phyloP scores from a whole-genome alignment of 306 rosid species.

The Luffa acutangula region DNA sequence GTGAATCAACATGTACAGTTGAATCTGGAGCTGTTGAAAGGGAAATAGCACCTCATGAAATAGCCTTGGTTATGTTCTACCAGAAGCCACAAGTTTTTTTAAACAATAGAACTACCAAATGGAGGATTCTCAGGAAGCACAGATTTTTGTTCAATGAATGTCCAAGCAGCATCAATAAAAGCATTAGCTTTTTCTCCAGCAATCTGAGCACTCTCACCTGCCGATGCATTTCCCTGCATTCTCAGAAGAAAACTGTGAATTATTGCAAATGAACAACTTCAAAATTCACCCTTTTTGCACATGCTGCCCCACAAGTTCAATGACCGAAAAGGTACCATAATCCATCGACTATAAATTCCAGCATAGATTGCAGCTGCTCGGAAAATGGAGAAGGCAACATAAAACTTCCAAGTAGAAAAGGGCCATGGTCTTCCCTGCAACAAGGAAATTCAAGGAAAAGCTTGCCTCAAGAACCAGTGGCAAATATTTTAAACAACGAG shows the following conservation, averaged over 20 bases:
- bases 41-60: constrained; percentile 18
- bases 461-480: neutral
- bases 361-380: constrained; percentile 80
- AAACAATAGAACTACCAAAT: constrained; percentile 35
- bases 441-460: constrained; percentile 15
- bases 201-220: constrained; percentile 69
- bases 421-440: constrained; percentile 90
- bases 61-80: constrained; percentile 7
- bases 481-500: neutral
- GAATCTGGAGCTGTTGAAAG: constrained; percentile 21
- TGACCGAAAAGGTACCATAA: constrained; percentile 40
- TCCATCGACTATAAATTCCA: constrained; percentile 83
- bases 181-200: constrained; percentile 49
- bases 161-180: constrained; percentile 58
- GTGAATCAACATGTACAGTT: constrained; percentile 18
- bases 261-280: neutral
- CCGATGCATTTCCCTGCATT: constrained; percentile 91
- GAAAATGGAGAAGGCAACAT: constrained; percentile 70
- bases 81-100: neutral
- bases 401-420: constrained; percentile 78
- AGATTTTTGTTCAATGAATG: constrained; percentile 35
- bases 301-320: constrained; percentile 9
- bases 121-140: constrained; percentile 85
- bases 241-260: constrained; percentile 15
- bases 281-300: constrained; percentile 5